These are phyloP conservation scores for Cadophora sp. DNA, from an alignment of 2,329 filamentous ascomycete species.

Conservation along the genomic window DNA sequence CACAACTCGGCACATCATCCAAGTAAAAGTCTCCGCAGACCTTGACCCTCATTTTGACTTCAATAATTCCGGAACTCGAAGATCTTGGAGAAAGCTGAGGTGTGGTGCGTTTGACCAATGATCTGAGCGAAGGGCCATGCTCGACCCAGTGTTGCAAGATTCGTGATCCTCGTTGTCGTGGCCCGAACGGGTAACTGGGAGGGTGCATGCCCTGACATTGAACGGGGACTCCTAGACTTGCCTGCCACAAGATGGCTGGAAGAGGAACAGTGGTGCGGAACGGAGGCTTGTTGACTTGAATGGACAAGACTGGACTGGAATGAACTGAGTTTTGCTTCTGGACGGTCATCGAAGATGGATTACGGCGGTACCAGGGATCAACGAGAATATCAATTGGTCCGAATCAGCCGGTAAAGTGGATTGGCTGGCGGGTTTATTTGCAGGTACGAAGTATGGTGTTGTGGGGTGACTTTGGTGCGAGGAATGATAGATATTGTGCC, in stretches of 20 bases:
- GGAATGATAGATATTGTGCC: background rate
- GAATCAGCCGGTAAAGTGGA: background rate
- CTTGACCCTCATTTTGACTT: background rate
- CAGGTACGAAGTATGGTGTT: background rate
- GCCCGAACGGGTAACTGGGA: constrained; percentile 8
- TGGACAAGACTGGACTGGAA: background rate
- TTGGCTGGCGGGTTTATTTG: background rate
- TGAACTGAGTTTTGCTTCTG: background rate
- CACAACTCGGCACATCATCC: background rate
- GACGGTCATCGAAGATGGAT: background rate
- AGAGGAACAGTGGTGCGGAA: background rate
- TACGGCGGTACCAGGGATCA: background rate
- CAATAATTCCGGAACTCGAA: background rate
- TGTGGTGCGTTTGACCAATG: constrained; percentile 12
- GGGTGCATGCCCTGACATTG: background rate
- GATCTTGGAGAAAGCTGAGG: constrained; percentile 1
- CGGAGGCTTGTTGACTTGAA: background rate
- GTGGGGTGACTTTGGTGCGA: too few species aligned
- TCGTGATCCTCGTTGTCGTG: constrained; percentile 5
- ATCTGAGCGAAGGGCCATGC: background rate
- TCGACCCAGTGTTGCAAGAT: constrained; percentile 14
- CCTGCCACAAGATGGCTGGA: background rate
- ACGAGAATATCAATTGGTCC: background rate
- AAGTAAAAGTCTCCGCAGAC: background rate
- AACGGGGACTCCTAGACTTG: background rate